Base-by-base conservation (phyloP, 2,329 filamentous ascomycete species). In the Aspergillus brunneoviolaceus region DNA sequence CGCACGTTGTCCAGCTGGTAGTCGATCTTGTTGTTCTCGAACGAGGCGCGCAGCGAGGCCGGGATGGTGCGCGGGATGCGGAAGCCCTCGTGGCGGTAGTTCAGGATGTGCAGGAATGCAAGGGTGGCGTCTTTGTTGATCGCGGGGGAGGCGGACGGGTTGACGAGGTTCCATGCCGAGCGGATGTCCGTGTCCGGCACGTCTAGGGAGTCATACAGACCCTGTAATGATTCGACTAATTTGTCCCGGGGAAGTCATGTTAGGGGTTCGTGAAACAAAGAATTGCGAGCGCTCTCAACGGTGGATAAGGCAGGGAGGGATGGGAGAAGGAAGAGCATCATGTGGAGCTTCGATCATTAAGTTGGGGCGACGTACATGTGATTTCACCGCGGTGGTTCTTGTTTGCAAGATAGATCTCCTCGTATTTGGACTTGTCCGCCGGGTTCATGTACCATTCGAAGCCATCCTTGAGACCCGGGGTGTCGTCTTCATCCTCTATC, bases 361-460 rank as follows among this genome's bases (percentile, higher is more conserved):
- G 35, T 45, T n/a, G 27, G 47, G 47, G 45, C 33, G 47, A 79
- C 88, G 71, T 74, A 92, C 89, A 93, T 60, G 88, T 82, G 68
- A 93, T 84, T 71, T 96, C 91, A 65, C 95, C 95, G 55, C 93
- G 88, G 74, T 89, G 86, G 76, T 96, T 91, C 62, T 92, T 87
- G 79, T 92, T 96, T 70, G 96, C 92, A 65, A 89, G 90, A 79
- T 98, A 99, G 77, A 99, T 99, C 69, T 94, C 91, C 77, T 97
- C 92, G 80, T 99, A 99, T 78, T 97, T 98, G 65, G 86, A 74
- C 79, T 96, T 96, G 79, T 99, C 93, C 31, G 82, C 78, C 0
- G 95, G 95, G 61, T 87, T 92, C 92, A 99, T 99, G 80, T 99
- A 99, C 95, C 95, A 99, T 76, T 99, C 95, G 76, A 99, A 99